Conservation (phyloP, 192 early-diverging fungal species). For the Spizellomyces sp. region DNA sequence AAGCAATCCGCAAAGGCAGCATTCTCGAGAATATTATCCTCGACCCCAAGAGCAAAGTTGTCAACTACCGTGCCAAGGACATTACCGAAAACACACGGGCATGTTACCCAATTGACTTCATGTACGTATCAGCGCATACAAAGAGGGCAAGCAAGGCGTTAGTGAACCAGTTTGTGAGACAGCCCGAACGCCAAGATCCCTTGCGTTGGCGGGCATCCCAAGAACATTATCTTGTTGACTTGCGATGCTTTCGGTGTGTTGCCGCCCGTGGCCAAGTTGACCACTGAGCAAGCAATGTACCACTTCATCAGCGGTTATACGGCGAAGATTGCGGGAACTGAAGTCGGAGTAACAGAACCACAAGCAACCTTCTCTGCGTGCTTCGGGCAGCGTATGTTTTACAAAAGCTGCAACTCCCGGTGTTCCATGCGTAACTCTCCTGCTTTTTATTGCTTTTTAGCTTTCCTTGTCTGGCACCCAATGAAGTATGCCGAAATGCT, state of each 20-base stretch:
- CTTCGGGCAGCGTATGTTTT: slow-evolving; percentile 65
- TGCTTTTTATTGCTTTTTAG: slow-evolving; percentile 24
- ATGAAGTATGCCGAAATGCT: slow-evolving; percentile 88
- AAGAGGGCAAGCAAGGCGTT: too few relatives aligned
- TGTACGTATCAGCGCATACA: too few relatives aligned
- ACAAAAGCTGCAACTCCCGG: too few relatives aligned
- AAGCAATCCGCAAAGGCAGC: slow-evolving; percentile 84
- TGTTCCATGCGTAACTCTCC: slow-evolving; percentile 35
- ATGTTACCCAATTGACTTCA: slow-evolving; percentile 87
- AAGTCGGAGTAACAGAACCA: slow-evolving; percentile 80
- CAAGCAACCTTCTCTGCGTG: slow-evolving; percentile 85
- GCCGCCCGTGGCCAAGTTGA: slow-evolving; percentile 79
- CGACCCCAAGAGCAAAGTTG: slow-evolving; percentile 63
- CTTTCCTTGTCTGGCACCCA: slow-evolving; percentile 90
- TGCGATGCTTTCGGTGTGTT: slow-evolving; percentile 93
- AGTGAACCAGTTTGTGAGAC: too few relatives aligned
- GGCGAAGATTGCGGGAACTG: slow-evolving; percentile 88
- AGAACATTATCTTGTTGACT: slow-evolving; percentile 90
- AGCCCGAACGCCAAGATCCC: slow-evolving; percentile 82
- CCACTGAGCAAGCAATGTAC: slow-evolving; percentile 84
- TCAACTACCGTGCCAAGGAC: slow-evolving; percentile 76
- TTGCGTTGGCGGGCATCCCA: slow-evolving; percentile 79
- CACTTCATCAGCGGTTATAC: slow-evolving; percentile 89
- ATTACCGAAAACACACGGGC: slow-evolving; percentile 92
- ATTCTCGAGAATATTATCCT: slow-evolving; percentile 88